Evolutionary conservation across 148 eudicot species (phyloP).

Genomic region (Rhododendron simsii): DNA sequence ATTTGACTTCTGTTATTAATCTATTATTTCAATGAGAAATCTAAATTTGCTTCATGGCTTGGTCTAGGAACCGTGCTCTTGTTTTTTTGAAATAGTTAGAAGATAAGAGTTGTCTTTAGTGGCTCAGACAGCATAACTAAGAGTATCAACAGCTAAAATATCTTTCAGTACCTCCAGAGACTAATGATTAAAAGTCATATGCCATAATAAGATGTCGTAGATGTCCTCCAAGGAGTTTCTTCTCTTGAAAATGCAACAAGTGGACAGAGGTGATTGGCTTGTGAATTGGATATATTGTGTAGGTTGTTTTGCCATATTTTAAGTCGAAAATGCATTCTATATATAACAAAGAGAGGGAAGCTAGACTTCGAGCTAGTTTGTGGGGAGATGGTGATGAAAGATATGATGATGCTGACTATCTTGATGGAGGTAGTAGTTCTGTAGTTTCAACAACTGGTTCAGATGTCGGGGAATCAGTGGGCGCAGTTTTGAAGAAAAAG

Average conservation of each 20-base stretch:
- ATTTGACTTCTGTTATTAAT: constrained; percentile 2
- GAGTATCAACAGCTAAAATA: neutral
- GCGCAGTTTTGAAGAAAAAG: constrained; percentile 47
- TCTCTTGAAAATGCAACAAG: neutral
- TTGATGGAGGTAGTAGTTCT: constrained; percentile 45
- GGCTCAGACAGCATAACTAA: neutral
- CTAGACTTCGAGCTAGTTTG: constrained; percentile 82
- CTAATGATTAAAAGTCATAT: neutral
- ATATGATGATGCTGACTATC: constrained; percentile 46
- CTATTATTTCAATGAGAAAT: neutral
- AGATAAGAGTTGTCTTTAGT: neutral
- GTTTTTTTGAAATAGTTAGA: neutral
- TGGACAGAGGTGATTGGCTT: neutral
- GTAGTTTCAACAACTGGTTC: constrained; percentile 46
- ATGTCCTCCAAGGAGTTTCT: neutral
- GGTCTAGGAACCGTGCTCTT: neutral
- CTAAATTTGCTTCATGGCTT: constrained; percentile 3
- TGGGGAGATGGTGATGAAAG: constrained; percentile 82
- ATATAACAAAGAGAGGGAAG: constrained; percentile 89
- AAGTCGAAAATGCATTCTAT: constrained; percentile 87
- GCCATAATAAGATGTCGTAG: neutral
- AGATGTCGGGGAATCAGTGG: constrained; percentile 42
- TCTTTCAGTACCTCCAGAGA: neutral
- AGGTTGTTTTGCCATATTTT: constrained; percentile 92
- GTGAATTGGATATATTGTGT: constrained; percentile 15